Conservation (phyloP, 371 early-diverging fungal species). For the Nematocida sp. region DNA sequence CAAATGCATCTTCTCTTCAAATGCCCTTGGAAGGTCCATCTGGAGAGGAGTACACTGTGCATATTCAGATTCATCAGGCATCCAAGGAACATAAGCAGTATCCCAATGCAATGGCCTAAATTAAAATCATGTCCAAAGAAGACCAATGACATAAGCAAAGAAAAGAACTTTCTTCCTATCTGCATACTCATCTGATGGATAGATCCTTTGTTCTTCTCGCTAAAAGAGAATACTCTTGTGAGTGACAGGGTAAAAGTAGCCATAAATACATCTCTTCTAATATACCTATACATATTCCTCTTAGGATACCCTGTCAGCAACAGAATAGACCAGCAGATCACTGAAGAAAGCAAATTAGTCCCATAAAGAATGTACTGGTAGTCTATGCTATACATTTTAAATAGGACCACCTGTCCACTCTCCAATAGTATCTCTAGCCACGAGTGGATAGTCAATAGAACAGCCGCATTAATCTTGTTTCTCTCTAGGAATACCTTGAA, state of each 20-base stretch:
- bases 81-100: constrained; percentile 27
- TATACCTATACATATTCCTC: too few relatives aligned
- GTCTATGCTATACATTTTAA: constrained; percentile 9
- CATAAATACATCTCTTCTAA: constrained; percentile 12
- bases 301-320: neutral
- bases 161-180: constrained; percentile 39
- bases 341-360: constrained; percentile 4
- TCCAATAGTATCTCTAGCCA: constrained; percentile 31
- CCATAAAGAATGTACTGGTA: neutral
- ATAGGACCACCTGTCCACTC: constrained; percentile 6
- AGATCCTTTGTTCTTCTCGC: neutral
- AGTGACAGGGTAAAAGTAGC: neutral
- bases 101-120: constrained; percentile 12
- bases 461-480: constrained; percentile 16
- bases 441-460: constrained; percentile 9
- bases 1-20: neutral
- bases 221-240: neutral
- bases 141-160: constrained; percentile 15
- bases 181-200: constrained; percentile 1
- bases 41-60: constrained; percentile 31
- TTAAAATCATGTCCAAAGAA: constrained; percentile 34
- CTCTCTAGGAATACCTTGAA: constrained; percentile 32
- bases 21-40: constrained; percentile 21
- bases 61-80: constrained; percentile 14
- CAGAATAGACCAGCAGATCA: neutral